These are phyloP conservation scores for Puccinia triticina DNA, from an alignment of 1,284 basidiomycete species.

Conservation along the genomic window DNA sequence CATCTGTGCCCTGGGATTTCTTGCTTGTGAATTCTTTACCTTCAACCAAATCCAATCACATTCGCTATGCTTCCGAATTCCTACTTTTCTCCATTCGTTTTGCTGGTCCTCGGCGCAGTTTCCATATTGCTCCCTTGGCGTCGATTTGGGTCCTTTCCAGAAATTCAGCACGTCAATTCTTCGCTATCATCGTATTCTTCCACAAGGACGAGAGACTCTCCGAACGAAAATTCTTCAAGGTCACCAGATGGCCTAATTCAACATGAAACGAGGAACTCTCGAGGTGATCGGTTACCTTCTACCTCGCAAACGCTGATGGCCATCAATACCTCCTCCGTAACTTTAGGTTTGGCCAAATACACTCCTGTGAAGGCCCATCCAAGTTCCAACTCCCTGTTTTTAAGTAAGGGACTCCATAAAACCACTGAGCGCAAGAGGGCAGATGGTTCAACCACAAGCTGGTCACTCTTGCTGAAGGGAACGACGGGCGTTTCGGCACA, in stretches of 20 bases:
- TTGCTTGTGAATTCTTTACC: neutral
- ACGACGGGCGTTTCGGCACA: conserved; percentile 37
- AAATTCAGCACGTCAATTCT: neutral
- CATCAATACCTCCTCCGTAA: neutral
- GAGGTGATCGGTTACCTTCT: neutral
- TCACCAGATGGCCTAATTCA: neutral
- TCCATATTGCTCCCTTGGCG: neutral
- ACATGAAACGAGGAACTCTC: neutral
- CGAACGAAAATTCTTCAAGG: neutral
- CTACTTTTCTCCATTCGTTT: conserved; percentile 7
- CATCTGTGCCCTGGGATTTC: neutral
- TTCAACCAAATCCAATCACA: neutral
- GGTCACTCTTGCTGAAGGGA: conserved; percentile 4
- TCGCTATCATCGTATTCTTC: neutral
- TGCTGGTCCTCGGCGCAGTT: neutral
- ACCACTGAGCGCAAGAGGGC: neutral
- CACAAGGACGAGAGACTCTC: neutral
- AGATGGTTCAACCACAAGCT: neutral
- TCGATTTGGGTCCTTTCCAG: neutral
- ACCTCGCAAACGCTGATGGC: neutral
- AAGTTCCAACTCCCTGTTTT: too few relatives aligned
- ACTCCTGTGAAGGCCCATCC: neutral
- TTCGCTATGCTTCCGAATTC: neutral
- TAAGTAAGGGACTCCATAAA: neutral
- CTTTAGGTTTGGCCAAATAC: neutral